Percentiles rank a stretch among this genome's conserved stretches.
Evolutionary conservation across 164 flowering plant species (phyloP).

Genomic region (Litsea cubeba): DNA sequence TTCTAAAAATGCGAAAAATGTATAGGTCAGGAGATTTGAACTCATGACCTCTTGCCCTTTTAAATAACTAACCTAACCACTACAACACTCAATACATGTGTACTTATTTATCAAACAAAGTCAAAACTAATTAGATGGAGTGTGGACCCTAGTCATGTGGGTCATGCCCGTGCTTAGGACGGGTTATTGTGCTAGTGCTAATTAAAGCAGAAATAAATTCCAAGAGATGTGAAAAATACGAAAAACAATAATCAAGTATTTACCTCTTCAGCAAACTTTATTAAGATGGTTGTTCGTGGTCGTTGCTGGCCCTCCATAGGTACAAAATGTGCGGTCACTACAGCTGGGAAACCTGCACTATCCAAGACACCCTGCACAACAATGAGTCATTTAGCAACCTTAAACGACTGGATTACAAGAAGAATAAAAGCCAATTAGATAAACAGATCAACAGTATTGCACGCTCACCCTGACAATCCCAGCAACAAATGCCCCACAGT

Average conservation of each 20-base stretch:
- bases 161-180: neutral
- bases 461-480: constrained; percentile 87
- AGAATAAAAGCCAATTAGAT: neutral
- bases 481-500: constrained; percentile 99
- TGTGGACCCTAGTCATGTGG: neutral
- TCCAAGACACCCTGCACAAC: constrained; percentile 85
- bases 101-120: neutral
- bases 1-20: neutral
- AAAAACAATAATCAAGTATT: too few relatives aligned
- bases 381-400: constrained; percentile 16
- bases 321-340: constrained; percentile 98
- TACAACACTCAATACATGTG: neutral
- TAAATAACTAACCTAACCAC: neutral
- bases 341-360: constrained; percentile 94
- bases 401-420: constrained; percentile 3
- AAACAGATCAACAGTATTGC: neutral
- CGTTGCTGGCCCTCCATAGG: constrained; percentile 97
- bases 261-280: constrained; percentile 99
- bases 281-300: constrained; percentile 93
- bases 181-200: neutral
- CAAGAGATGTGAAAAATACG: neutral
- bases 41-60: neutral
- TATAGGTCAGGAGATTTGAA: neutral
- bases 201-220: neutral
- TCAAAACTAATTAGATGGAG: neutral